A percentile compares a stretch with the other conserved stretches of the same genome.
These are phyloP conservation scores for Uromyces viciae-fabae DNA, from an alignment of 1,284 basidiomycete genomes.

Conservation along the genomic window DNA sequence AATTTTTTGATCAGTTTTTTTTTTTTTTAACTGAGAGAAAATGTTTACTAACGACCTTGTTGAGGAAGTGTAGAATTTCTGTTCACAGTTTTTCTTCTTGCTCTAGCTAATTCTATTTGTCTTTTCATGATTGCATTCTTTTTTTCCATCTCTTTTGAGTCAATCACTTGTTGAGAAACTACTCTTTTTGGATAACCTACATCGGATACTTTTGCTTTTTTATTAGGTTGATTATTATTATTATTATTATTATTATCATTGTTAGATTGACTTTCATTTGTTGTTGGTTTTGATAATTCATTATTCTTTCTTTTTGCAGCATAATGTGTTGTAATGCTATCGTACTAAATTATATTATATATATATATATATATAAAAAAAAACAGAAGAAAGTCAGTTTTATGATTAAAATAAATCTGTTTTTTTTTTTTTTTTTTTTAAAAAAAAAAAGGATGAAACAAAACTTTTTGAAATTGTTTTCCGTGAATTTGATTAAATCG, in stretches of 20 bases:
- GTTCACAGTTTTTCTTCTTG: neutral
- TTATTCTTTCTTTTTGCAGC: conserved; percentile 15
- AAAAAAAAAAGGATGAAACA: neutral
- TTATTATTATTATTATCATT: neutral
- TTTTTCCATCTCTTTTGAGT: neutral
- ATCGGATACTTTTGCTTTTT: conserved; percentile 3
- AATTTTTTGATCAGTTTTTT: neutral
- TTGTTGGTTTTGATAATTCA: neutral
- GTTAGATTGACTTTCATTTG: neutral
- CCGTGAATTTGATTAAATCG: conserved; percentile 6
- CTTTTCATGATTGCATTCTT: conserved; percentile 5
- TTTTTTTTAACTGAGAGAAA: neutral
- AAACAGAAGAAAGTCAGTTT: no score
- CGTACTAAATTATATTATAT: conserved; percentile 16
- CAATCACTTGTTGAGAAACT: neutral
- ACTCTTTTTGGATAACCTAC: neutral
- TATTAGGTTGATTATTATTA: neutral
- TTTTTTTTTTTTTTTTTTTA: no score
- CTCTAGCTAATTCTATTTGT: conserved; percentile 19
- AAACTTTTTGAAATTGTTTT: conserved; percentile 14
- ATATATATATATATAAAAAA: no score
- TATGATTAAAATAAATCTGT: no score
- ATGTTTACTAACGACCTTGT: neutral
- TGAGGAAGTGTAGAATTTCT: neutral
- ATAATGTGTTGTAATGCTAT: conserved; percentile 26